Conservation (phyloP, 495 filamentous ascomycete genomes). For the Penicillium soppii region DNA sequence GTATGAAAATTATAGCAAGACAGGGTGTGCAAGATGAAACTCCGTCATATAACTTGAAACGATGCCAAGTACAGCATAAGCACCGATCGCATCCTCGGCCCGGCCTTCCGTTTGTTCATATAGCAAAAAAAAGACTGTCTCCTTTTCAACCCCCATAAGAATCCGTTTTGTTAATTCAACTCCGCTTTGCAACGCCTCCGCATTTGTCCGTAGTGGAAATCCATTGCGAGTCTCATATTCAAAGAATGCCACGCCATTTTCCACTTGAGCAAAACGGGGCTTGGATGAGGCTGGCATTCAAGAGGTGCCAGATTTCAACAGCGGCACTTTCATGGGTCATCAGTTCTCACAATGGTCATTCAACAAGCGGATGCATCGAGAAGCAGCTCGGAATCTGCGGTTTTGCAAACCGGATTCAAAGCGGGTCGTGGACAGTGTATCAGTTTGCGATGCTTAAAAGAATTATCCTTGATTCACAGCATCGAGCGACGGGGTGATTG, state of each 20-base stretch:
- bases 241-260: constrained; percentile 30
- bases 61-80: background rate
- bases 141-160: constrained; percentile 30
- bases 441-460: background rate
- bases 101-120: background rate
- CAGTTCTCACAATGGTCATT: constrained; percentile 39
- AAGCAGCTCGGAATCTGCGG: constrained; percentile 40
- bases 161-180: constrained; percentile 17
- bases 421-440: background rate
- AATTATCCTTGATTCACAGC: background rate
- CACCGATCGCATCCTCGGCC: background rate
- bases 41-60: constrained; percentile 4
- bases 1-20: background rate
- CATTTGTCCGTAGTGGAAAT: constrained; percentile 20
- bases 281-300: constrained; percentile 28
- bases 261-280: constrained; percentile 27
- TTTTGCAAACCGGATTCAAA: constrained; percentile 15
- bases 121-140: constrained; percentile 32
- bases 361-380: constrained; percentile 27
- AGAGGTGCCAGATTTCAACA: constrained; percentile 27
- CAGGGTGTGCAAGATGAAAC: background rate
- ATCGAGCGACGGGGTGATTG: background rate
- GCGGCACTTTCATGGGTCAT: constrained; percentile 35
- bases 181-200: constrained; percentile 23
- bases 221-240: constrained; percentile 39